Base-by-base conservation (phyloP, 129 eudicot genomes). In the Dittrichia graveolens region DNA sequence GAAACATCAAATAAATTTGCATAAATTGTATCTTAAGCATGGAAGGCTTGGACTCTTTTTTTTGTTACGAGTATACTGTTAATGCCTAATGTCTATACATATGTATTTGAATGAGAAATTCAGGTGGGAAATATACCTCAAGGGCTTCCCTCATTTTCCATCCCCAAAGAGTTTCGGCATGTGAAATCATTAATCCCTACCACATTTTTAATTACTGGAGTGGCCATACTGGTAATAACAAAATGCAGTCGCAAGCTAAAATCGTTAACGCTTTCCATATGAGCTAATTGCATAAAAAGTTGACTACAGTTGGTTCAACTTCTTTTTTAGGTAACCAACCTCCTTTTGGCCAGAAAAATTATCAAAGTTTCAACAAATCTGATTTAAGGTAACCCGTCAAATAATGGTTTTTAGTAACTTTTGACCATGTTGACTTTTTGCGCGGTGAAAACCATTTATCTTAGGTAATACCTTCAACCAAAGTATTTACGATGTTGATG, bases 51-150 rank as follows among this genome's bases (percentile, higher is more conserved):
- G 16, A 75, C 38, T 48, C 14, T 59, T 60, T 18, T 19, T 45
- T 7, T 68, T 38, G 61, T 50, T 14, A 37, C 47, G 34, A 68
- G 48, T 14, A 38, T 69, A 50, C 62, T 69, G 6, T 69, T 18
- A 10, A 42, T n/a, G 15, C 10, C 31, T 54, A 67, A 57, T 58
- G 44, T 59, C 63, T 68, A 12, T 8, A 41, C 53, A 47, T 60
- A 40, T 77, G 41, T 77, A 39, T 70, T 24, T 69, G 81, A 13
- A 11, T 61, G 76, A 61, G 57, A 53, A 69, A 60, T 71, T 54
- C 79, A 95, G 99, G 99, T 95, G 69, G 99, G 96, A 67, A 76
- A 85, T 58, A 91, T 95, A 83, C 97, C 99, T 66, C 96, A 91
- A 69, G 99, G 99, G 75, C 94, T 95, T 78, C 99, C 99, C 7